Conservation (phyloP, 2,329 filamentous ascomycete genomes). For the Colletotrichum lentis region DNA sequence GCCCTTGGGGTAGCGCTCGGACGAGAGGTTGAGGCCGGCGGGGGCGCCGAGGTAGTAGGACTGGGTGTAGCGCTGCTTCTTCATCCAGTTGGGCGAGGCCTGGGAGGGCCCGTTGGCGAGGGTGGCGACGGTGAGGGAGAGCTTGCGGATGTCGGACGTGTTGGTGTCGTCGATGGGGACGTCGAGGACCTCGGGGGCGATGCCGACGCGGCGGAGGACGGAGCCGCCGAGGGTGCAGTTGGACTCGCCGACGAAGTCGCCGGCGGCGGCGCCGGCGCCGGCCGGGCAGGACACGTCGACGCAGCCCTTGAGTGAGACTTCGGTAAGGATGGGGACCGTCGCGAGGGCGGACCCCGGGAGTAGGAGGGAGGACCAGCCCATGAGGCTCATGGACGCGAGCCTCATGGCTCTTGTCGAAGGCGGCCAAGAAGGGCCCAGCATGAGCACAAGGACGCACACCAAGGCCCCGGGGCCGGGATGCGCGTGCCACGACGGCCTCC, state of each 20-base stretch:
- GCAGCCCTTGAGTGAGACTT: slow-evolving; percentile 31
- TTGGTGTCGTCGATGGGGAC: slow-evolving; percentile 34
- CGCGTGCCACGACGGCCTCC: neutral
- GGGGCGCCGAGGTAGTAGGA: slow-evolving; percentile 36
- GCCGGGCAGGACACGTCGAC: slow-evolving; percentile 32
- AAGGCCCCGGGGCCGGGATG: neutral
- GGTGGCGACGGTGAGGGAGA: slow-evolving; percentile 32
- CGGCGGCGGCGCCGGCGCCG: slow-evolving; percentile 17
- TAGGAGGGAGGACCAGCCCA: slow-evolving; percentile 30
- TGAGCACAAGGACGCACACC: neutral
- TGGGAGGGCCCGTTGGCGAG: neutral
- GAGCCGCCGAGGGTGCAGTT: slow-evolving; percentile 36
- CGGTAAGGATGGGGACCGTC: slow-evolving; percentile 37
- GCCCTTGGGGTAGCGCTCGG: slow-evolving; percentile 28
- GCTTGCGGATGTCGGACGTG: slow-evolving; percentile 33
- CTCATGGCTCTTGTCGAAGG: slow-evolving; percentile 20
- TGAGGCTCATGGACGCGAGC: slow-evolving; percentile 19
- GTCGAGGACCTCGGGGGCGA: slow-evolving; percentile 35
- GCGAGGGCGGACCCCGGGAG: slow-evolving; percentile 33
- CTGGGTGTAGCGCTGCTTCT: slow-evolving; percentile 36
- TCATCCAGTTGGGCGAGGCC: slow-evolving; percentile 18
- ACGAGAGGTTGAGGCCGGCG: slow-evolving; percentile 22
- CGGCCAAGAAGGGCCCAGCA: neutral
- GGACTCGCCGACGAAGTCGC: slow-evolving; percentile 34
- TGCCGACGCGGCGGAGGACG: slow-evolving; percentile 35